phyloP scores from a whole-genome alignment of 1,284 basidiomycete species.

The Afroboletus lepidellus region DNA sequence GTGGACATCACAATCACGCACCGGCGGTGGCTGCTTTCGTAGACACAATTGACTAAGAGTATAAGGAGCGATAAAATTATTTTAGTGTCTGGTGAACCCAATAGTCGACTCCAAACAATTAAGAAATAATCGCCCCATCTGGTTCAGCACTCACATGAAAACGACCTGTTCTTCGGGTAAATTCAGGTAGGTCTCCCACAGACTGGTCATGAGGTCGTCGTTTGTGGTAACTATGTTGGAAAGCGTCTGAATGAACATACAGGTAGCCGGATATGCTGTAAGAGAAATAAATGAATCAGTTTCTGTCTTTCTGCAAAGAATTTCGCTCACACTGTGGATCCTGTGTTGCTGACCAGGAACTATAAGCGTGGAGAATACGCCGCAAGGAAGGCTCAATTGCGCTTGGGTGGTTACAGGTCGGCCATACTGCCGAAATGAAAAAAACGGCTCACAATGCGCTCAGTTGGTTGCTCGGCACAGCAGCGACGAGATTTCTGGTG shows the following conservation, averaged over 20 bases:
- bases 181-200: conserved; percentile 65
- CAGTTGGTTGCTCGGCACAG: conserved; percentile 60
- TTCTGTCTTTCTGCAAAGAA: conserved; percentile 16
- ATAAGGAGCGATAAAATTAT: conserved; percentile 65
- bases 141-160: conserved; percentile 56
- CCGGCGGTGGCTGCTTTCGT: conserved; percentile 54
- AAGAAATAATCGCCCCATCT: conserved; percentile 6
- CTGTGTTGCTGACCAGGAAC: conserved; percentile 62
- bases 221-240: conserved; percentile 76
- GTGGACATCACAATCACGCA: conserved; percentile 39
- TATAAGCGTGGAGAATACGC: conserved; percentile 55
- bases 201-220: conserved; percentile 47
- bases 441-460: conserved; percentile 57
- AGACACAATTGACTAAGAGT: conserved; percentile 71
- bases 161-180: conserved; percentile 73
- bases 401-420: conserved; percentile 36
- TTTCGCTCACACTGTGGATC: conserved; percentile 48
- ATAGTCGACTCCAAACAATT: conserved; percentile 56
- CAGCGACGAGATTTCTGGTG: conserved; percentile 75
- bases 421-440: neutral
- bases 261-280: conserved; percentile 54
- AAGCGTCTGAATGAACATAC: conserved; percentile 65
- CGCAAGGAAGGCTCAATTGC: conserved; percentile 52
- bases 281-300: neutral
- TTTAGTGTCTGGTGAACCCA: conserved; percentile 64